Evolutionary conservation across 2,329 filamentous ascomycete genomes (phyloP), one percentile per base, ranked within the genome.

Genomic region (Metarhizium brunneum): DNA sequence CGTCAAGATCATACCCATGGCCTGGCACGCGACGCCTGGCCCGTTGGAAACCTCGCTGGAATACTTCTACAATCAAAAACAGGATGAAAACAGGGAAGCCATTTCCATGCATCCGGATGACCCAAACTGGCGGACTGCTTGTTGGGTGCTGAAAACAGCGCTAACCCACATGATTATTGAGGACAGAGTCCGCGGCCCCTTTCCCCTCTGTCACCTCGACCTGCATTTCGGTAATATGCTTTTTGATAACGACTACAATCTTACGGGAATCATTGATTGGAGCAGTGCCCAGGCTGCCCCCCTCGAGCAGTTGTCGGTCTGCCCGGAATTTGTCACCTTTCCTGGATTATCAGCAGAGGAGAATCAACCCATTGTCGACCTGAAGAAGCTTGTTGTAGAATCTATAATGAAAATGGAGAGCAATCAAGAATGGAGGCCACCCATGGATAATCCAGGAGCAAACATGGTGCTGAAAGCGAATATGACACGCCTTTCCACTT

Each of bases 201-300:
- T 70, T 61, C 67, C 68, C n/a, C 59, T 72, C 1, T 70, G 69
- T 14, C 65, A 68, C 51, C 56, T 67, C 3, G 66, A 66, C 18
- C 59, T 72, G 3, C 70, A 71, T 61, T 68, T 62, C 57, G 69
- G 69, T 43, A 74, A 75, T 47, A 61, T 75, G 57, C 67, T 73
- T 6, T 73, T 74, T 35, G 72, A 74, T 57, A 57, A 68, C 18
- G 70, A 74, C 49, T 72, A 71, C 59, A 73, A 71, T 57, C 54
- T 72, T 40, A 68, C 61, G 2, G 69, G 65, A 20, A 58, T 73
- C 36, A 62, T 72, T 48, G 69, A 70, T 58, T 73, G 69, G 70
- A 68, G 65, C 51, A 58, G 58, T 53, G 67, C 69, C 6, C 67
- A 69, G 58, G 61, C 64, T 13, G 67, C 63, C 6, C 68, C 69